Evolutionary conservation across 306 rosid genomes (phyloP).

Genomic region (Mimosa bimucronata): DNA sequence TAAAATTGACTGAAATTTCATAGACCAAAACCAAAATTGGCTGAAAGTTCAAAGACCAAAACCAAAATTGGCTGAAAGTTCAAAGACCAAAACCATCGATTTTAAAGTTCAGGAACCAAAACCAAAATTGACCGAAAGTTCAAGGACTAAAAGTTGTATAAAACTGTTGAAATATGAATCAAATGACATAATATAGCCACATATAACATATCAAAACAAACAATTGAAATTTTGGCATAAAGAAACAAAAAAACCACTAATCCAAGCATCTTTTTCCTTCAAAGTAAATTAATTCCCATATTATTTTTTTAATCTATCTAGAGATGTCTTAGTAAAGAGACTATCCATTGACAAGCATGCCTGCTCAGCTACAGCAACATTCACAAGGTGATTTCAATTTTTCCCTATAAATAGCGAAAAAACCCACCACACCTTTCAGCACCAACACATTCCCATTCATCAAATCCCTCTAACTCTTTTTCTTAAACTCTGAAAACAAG

Average conservation of each 20-base stretch:
- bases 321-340: not conserved
- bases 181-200: too few relatives aligned
- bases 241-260: not conserved
- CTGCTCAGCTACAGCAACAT: not conserved
- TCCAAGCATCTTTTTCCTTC: not conserved
- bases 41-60: too few relatives aligned
- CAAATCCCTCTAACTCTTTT: not conserved
- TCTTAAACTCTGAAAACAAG: not conserved
- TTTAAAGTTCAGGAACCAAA: too few relatives aligned
- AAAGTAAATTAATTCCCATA: not conserved
- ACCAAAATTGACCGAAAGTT: too few relatives aligned
- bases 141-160: too few relatives aligned
- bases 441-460: not conserved
- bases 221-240: too few relatives aligned
- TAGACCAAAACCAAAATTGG: too few relatives aligned
- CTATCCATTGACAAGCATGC: not conserved
- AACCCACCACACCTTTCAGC: not conserved
- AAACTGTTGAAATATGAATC: too few relatives aligned
- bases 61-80: too few relatives aligned
- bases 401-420: conserved; percentile 42
- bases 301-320: not conserved
- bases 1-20: too few relatives aligned
- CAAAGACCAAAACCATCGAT: too few relatives aligned
- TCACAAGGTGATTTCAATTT: not conserved
- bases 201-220: not conserved